Evolutionary conservation across 495 filamentous ascomycete species (phyloP), one percentile per base, ranked within the genome.

Genomic region (Penicillium taxi): DNA sequence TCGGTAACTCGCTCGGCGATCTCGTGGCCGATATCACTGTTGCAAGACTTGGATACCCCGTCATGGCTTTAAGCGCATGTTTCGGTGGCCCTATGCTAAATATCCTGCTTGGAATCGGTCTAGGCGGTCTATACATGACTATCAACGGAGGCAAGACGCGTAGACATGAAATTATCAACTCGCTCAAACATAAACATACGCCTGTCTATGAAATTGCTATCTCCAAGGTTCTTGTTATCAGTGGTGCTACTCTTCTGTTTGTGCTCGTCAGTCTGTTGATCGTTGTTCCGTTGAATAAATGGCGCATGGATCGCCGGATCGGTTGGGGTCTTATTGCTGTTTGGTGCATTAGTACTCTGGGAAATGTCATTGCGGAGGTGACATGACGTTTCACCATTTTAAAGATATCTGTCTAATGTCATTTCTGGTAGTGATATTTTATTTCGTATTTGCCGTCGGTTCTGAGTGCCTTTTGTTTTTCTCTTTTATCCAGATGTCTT

Each of bases 71-170:
- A 46, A 64, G 62, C 39, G 93, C 93, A 18, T 99, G 93, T 52
- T 96, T 96, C 50, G 93, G 93, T 11, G 93, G 93, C 0, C 93
- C 93, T 0, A 86, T 99, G 86, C 73, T 99, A 16, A 99, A 99
- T 50, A 99, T 99, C 36, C 64, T 99, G 0, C 76, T 99, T 9
- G 93, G 93, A 0, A 87, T 99, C 30, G 93, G 93, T 2, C 60
- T 96, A 6, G 81, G 81, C 14, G 93, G 93, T 1, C 66, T 86
- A 21, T 94, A 86, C 48, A 91, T 95, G 72, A 84, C 79, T 4
- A 58, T 89, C 18, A 63, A 68, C 4, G 20, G 44, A 4, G 37
- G 45, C 2, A 46, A 43, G 15, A 45, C 22, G 44, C 45, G 25
- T 7, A 42, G 31, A 44, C 52, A 26, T 40, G 22, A 50, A 29